Percentiles rank a stretch among this genome's conserved stretches.
Evolutionary conservation across 2,329 filamentous ascomycete genomes (phyloP).

Genomic region (Chaetomiaceae sp.): DNA sequence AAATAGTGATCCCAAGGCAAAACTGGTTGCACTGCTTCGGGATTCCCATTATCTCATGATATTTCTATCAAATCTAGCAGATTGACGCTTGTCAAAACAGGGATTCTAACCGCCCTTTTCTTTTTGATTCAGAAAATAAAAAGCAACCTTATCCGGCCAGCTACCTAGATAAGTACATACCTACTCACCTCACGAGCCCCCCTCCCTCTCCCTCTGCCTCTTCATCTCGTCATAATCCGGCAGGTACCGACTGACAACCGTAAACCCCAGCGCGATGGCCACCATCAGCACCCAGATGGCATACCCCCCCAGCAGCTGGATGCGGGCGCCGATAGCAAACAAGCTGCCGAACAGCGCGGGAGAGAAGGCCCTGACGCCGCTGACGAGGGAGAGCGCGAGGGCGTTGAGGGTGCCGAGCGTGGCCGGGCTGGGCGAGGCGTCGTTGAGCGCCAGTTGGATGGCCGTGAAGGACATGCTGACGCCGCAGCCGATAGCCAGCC

Average conservation of each 20-base stretch:
- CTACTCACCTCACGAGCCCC: too few relatives aligned
- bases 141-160: too few relatives aligned
- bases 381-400: conserved; percentile 56
- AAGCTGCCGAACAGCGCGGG: conserved; percentile 63
- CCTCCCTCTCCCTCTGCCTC: conserved; percentile 18
- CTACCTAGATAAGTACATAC: too few relatives aligned
- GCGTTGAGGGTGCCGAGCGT: conserved; percentile 69
- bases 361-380: conserved; percentile 58
- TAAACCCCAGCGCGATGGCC: conserved; percentile 32
- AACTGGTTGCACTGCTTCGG: too few relatives aligned
- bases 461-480: conserved; percentile 67
- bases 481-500: conserved; percentile 53
- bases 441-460: conserved; percentile 69
- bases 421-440: conserved; percentile 60
- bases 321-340: conserved; percentile 61
- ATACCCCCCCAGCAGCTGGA: conserved; percentile 59
- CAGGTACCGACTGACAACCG: conserved; percentile 30
- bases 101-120: too few relatives aligned
- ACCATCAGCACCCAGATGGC: conserved; percentile 59
- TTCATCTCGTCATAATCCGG: conserved; percentile 33
- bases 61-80: too few relatives aligned
- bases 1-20: too few relatives aligned
- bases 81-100: too few relatives aligned
- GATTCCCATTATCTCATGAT: too few relatives aligned
- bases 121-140: too few relatives aligned